Evolutionary conservation across 129 eudicot genomes (phyloP).

Genomic region (Dittrichia graveolens): DNA sequence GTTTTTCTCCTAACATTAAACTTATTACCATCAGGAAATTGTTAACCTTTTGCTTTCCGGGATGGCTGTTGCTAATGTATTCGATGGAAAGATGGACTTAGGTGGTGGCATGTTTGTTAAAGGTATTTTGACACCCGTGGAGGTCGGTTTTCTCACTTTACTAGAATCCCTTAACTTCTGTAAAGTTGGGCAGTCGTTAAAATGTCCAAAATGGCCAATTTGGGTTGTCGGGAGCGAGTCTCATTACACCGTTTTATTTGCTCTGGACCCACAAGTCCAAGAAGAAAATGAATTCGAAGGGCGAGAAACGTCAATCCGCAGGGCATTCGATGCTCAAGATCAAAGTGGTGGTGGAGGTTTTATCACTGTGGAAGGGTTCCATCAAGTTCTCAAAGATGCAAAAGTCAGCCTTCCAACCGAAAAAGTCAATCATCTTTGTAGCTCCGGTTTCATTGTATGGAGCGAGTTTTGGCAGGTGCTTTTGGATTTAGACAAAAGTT

Average conservation of each 20-base stretch:
- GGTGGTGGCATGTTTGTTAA: conserved; percentile 95
- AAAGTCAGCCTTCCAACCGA: conserved; percentile 61
- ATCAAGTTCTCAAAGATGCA: conserved; percentile 69
- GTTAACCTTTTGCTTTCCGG: conserved; percentile 95
- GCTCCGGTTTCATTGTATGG: conserved; percentile 90
- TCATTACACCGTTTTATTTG: conserved; percentile 87
- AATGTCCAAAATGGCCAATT: conserved; percentile 94
- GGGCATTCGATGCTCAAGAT: conserved; percentile 93
- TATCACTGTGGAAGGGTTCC: conserved; percentile 85
- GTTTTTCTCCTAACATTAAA: neutral
- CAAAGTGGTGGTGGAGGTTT: conserved; percentile 99
- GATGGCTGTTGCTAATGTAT: conserved; percentile 90
- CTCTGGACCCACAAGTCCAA: conserved; percentile 76
- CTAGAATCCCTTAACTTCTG: conserved; percentile 91
- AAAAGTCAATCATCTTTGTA: conserved; percentile 64
- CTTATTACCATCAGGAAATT: conserved; percentile 67
- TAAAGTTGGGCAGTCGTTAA: conserved; percentile 78
- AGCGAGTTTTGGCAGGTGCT: conserved; percentile 93
- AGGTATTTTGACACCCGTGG: conserved; percentile 75
- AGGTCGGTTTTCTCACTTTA: conserved; percentile 92
- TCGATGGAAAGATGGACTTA: conserved; percentile 88
- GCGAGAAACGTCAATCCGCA: conserved; percentile 74
- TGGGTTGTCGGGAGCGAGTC: conserved; percentile 98
- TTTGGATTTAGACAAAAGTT: conserved; percentile 74
- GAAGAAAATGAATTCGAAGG: conserved; percentile 86